Conservation (phyloP, 257 asterid species). For the Buddleja alternifolia region DNA sequence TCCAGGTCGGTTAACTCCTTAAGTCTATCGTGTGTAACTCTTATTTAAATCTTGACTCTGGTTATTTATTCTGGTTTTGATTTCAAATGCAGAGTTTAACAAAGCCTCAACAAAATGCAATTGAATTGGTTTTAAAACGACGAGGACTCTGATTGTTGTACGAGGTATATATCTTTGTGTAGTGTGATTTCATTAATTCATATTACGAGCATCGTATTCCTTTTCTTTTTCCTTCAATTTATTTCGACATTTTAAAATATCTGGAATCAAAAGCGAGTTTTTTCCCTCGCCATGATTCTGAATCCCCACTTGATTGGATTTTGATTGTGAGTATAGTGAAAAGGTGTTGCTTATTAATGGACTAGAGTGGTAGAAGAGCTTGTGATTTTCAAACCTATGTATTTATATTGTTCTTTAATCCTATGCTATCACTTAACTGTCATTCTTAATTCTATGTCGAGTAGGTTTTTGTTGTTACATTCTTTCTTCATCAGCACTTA, state of each 20-base stretch:
- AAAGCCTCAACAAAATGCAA: slow-evolving; percentile 63
- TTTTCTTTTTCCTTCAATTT: neutral
- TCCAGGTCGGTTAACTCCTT: slow-evolving; percentile 60
- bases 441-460: too few species aligned
- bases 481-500: too few species aligned
- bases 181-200: slow-evolving; percentile 19
- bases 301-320: neutral
- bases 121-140: slow-evolving; percentile 45
- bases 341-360: slow-evolving; percentile 9
- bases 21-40: neutral
- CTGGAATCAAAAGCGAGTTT: neutral
- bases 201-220: neutral
- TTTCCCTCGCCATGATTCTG: neutral
- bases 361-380: neutral
- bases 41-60: neutral
- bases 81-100: slow-evolving; percentile 65
- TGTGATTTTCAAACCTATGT: neutral
- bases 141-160: slow-evolving; percentile 32
- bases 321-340: neutral
- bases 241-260: slow-evolving; percentile 6
- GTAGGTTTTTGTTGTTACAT: too few species aligned
- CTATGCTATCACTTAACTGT: too few species aligned
- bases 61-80: neutral
- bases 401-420: neutral
- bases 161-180: slow-evolving; percentile 19